Base-by-base conservation (phyloP, 1,284 basidiomycete genomes). In the Dichomitus squalens region DNA sequence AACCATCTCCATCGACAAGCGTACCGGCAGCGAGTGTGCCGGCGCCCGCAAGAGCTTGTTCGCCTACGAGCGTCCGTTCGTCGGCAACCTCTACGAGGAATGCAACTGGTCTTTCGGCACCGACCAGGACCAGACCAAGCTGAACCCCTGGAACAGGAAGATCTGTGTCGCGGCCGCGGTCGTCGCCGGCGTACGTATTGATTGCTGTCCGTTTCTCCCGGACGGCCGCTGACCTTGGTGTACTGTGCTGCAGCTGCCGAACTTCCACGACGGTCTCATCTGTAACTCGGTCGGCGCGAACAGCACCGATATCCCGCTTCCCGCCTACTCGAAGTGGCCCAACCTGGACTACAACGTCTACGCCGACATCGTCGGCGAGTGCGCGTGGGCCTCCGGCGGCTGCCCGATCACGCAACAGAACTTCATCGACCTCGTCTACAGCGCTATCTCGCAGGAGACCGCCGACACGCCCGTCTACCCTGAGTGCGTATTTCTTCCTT, bases 301-400 rank as follows among this genome's bases (percentile, higher is more conserved):
- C 18, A 49, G 23, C 48, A 20, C 35, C 14, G 48, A 49, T 21
- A 38, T 49, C 21, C 23, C 14, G 3, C 21, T 20, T 35, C 35
- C 25, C 9, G 11, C 48, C 23, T 12, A 16, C 21, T n/a, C 9
- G 35, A 9, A n/a, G 4, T n/a, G 12, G 12, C 48, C 48, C 12
- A 49, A 20, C 35, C 48, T 49, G 20, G 21, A 49, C 48, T 49
- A 49, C 48, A 49, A 49, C 48, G 48, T 49, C 25, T 49, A 49
- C 48, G 48, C 48, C 16, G 31, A 33, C 20, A 41, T 41, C 12
- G 40, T 41, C 9, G 25, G 25, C 43, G 43, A 29, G 23, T 46
- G 43, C 27, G 43, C 21, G 25, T 25, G 43, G 25, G 20, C 21
- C 4, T 9, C 8, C 11, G 43, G 43, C 21, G 43, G 25, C 25